phyloP scores from a whole-genome alignment of 257 asterid species.

The Haberlea rhodopensis region DNA sequence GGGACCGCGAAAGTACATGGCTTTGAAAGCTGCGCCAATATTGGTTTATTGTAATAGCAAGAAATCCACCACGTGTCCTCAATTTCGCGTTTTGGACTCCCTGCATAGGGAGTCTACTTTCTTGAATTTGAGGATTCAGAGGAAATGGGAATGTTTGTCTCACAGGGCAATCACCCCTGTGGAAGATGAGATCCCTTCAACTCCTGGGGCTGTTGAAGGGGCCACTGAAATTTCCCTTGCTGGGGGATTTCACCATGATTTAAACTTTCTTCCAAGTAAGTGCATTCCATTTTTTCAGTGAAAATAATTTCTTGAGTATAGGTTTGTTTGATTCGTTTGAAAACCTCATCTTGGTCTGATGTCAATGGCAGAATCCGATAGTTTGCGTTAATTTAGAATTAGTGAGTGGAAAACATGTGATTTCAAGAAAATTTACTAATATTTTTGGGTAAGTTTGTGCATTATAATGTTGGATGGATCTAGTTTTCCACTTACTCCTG shows the following conservation, averaged over 20 bases:
- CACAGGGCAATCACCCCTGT: slow-evolving; percentile 49
- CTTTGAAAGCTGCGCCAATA: slow-evolving; percentile 45
- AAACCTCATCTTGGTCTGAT: slow-evolving; percentile 3
- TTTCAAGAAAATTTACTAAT: too few species aligned
- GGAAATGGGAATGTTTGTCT: slow-evolving; percentile 54
- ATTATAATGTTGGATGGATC: not conserved
- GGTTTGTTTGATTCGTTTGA: not conserved
- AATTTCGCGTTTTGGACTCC: slow-evolving; percentile 39
- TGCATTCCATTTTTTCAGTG: not conserved
- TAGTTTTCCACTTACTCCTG: not conserved
- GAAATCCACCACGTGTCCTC: slow-evolving; percentile 24
- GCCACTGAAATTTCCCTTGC: slow-evolving; percentile 35
- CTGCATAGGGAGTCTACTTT: slow-evolving; percentile 26
- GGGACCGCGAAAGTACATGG: slow-evolving; percentile 37
- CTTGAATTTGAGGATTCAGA: slow-evolving; percentile 43
- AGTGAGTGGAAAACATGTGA: not conserved
- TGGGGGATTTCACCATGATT: slow-evolving; percentile 59
- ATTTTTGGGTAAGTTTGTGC: not conserved
- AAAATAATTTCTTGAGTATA: not conserved
- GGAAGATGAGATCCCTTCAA: slow-evolving; percentile 55
- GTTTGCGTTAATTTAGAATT: not conserved
- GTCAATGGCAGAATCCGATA: not conserved
- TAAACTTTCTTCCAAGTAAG: slow-evolving; percentile 82
- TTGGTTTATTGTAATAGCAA: slow-evolving; percentile 30
- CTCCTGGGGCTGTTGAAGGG: slow-evolving; percentile 37